Conservation (phyloP, 352 stramenopile species). For the Elongisporangium undulatum region DNA sequence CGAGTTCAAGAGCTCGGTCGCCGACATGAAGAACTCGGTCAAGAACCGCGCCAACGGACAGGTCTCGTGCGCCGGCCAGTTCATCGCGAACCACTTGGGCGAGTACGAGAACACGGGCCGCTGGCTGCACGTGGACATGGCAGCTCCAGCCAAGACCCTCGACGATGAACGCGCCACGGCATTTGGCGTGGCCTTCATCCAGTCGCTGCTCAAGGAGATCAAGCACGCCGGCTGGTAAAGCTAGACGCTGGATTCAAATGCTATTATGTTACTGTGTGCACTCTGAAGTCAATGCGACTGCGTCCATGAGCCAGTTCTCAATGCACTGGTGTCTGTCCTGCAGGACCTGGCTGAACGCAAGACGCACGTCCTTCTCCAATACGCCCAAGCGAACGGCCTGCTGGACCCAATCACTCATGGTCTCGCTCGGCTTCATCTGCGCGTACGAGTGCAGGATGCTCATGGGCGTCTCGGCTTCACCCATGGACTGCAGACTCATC, state of each 20-base stretch:
- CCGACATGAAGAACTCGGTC: conserved; percentile 98
- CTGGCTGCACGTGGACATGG: conserved; percentile 97
- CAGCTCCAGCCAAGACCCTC: conserved; percentile 71
- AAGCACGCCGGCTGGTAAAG: conserved; percentile 39
- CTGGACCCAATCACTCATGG: neutral
- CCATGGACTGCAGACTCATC: neutral
- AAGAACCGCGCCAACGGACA: conserved; percentile 92
- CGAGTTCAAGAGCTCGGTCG: conserved; percentile 91
- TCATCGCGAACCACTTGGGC: conserved; percentile 93
- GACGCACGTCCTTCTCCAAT: neutral
- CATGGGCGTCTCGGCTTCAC: neutral
- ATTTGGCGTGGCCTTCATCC: conserved; percentile 91
- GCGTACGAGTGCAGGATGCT: neutral
- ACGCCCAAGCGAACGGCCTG: neutral
- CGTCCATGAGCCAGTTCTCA: neutral
- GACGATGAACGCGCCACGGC: conserved; percentile 87
- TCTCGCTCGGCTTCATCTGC: neutral
- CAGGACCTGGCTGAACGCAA: neutral
- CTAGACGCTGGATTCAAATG: neutral
- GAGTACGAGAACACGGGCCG: conserved; percentile 71
- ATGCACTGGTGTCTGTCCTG: neutral
- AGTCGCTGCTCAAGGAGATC: conserved; percentile 62
- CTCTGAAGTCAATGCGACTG: neutral
- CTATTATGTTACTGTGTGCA: neutral
- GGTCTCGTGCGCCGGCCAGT: conserved; percentile 92